Conservation (phyloP, 1,284 basidiomycete species). For the Ganoderma lingzhi region DNA sequence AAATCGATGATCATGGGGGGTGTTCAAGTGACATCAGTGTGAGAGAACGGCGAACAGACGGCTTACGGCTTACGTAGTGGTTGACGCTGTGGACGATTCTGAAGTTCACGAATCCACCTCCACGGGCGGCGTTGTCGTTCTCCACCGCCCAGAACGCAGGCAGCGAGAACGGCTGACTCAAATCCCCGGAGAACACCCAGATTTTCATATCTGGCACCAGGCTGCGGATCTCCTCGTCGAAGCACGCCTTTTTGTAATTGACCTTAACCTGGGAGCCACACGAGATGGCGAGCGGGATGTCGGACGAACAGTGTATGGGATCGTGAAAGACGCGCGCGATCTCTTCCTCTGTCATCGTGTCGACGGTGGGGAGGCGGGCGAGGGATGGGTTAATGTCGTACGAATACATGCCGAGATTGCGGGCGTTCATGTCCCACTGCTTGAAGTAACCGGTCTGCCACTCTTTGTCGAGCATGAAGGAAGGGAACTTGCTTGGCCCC, state of each 20-base stretch:
- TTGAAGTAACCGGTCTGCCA: conserved; percentile 47
- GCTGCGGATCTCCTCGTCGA: conserved; percentile 22
- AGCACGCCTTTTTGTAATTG: conserved; percentile 35
- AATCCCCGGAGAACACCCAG: conserved; percentile 29
- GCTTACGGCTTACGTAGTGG: conserved; percentile 41
- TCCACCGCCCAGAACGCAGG: conserved; percentile 40
- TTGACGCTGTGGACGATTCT: conserved; percentile 38
- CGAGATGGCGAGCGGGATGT: conserved; percentile 3
- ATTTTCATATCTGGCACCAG: conserved; percentile 37
- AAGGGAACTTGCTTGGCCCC: conserved; percentile 30
- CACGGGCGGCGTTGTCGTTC: conserved; percentile 33
- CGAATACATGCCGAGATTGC: conserved; percentile 32
- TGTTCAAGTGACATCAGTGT: conserved; percentile 6
- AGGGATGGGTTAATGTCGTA: conserved; percentile 33
- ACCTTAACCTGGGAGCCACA: conserved; percentile 21
- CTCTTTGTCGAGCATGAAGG: conserved; percentile 32
- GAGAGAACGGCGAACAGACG: background rate
- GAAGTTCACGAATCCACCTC: conserved; percentile 38
- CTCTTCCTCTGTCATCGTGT: conserved; percentile 30
- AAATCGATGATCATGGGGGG: background rate
- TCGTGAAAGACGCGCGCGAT: conserved; percentile 2
- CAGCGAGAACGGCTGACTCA: conserved; percentile 31
- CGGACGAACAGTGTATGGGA: background rate
- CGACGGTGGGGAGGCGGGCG: conserved; percentile 31
- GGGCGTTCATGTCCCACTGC: conserved; percentile 43